Evolutionary conservation across 768 basidiomycete species (phyloP).

Genomic region (Chalciporus piperatus): DNA sequence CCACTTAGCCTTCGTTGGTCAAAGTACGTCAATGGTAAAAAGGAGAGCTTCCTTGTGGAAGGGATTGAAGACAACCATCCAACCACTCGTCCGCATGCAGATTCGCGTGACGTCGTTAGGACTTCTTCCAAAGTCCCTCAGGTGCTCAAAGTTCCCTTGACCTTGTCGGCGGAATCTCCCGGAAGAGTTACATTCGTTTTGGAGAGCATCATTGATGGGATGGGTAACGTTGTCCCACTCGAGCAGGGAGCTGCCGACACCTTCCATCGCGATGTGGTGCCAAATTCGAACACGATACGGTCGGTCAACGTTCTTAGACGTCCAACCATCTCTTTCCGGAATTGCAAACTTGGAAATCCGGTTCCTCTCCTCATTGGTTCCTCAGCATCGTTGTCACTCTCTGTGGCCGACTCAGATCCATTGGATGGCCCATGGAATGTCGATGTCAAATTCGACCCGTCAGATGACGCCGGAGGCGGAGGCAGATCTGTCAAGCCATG

Average conservation of each 20-base stretch:
- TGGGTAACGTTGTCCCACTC: constrained; percentile 70
- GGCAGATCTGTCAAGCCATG: constrained; percentile 53
- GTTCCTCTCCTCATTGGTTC: constrained; percentile 70
- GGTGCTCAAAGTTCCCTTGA: constrained; percentile 65
- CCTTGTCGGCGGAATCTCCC: constrained; percentile 56
- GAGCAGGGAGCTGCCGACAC: constrained; percentile 30
- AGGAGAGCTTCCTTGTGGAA: constrained; percentile 76
- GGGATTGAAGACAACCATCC: constrained; percentile 68
- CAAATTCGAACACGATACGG: constrained; percentile 49
- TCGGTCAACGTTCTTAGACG: constrained; percentile 70
- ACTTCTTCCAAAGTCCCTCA: constrained; percentile 41
- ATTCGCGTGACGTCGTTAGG: constrained; percentile 22
- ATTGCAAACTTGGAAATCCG: constrained; percentile 70
- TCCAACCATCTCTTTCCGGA: constrained; percentile 68
- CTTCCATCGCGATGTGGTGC: constrained; percentile 23
- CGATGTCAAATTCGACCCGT: constrained; percentile 59
- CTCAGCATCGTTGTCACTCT: constrained; percentile 55
- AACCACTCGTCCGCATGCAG: constrained; percentile 27
- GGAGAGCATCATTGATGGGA: constrained; percentile 78
- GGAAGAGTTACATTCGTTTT: constrained; percentile 73
- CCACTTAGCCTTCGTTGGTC: constrained; percentile 78
- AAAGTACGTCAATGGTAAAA: constrained; percentile 60
- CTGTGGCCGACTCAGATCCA: constrained; percentile 51
- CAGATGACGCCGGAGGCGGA: constrained; percentile 34
- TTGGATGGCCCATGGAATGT: constrained; percentile 71